Evolutionary conservation across 2,329 filamentous ascomycete genomes (phyloP).

Genomic region (Hypoxylon sp.): DNA sequence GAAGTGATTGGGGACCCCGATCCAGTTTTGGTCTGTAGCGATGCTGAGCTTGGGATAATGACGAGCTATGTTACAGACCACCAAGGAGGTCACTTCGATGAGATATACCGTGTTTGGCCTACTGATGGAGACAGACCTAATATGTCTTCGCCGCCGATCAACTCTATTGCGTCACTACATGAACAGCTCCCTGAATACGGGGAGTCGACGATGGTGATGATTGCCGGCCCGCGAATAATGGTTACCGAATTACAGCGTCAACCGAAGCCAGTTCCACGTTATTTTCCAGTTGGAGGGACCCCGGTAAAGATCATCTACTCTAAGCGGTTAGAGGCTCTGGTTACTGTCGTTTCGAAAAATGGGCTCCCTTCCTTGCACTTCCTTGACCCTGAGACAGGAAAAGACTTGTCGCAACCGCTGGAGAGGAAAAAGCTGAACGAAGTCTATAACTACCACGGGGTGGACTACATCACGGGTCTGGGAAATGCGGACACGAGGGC

Average conservation of each 20-base stretch:
- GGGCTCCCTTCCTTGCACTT: constrained; percentile 67
- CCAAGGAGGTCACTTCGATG: constrained; percentile 53
- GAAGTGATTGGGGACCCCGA: constrained; percentile 59
- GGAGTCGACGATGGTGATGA: constrained; percentile 63
- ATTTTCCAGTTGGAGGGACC: constrained; percentile 56
- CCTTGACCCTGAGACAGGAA: constrained; percentile 69
- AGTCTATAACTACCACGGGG: constrained; percentile 48
- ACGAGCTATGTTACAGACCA: constrained; percentile 28
- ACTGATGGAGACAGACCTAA: constrained; percentile 65
- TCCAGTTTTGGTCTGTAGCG: constrained; percentile 60
- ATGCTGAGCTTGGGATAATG: constrained; percentile 50
- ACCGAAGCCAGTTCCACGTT: constrained; percentile 53
- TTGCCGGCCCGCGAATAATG: constrained; percentile 66
- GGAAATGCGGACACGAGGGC: constrained; percentile 67
- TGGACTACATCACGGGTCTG: constrained; percentile 69
- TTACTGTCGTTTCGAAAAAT: constrained; percentile 65
- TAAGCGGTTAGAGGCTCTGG: constrained; percentile 64
- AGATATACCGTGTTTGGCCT: constrained; percentile 65
- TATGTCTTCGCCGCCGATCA: constrained; percentile 63
- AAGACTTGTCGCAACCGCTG: constrained; percentile 63
- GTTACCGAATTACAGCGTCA: constrained; percentile 65
- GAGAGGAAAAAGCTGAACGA: constrained; percentile 50
- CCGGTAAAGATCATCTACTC: constrained; percentile 70
- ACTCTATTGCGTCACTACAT: constrained; percentile 62
- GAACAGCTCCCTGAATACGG: constrained; percentile 59